Percentiles rank a stretch among this genome's conserved stretches.
These are phyloP conservation scores for Moricandia arvensis DNA, from an alignment of 345 rosid genomes.

Conservation along the genomic window DNA sequence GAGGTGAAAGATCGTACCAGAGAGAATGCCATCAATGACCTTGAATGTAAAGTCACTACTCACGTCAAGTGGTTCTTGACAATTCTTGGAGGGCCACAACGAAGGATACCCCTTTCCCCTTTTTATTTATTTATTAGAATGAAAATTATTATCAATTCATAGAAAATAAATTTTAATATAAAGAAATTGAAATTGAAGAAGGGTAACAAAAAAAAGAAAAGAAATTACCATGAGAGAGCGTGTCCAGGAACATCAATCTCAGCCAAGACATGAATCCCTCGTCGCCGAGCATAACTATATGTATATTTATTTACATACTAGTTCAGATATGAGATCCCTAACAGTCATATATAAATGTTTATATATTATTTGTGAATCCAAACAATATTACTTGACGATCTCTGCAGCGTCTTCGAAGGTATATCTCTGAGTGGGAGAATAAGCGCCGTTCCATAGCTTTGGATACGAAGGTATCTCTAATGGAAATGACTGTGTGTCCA, in stretches of 20 bases:
- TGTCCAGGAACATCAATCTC: slow-evolving; percentile 84
- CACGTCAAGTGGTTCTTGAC: slow-evolving; percentile 72
- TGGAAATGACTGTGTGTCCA: slow-evolving; percentile 67
- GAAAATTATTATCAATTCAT: background rate
- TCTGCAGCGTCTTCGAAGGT: slow-evolving; percentile 63
- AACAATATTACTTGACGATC: slow-evolving; percentile 43
- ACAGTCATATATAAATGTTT: background rate
- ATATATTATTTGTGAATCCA: background rate
- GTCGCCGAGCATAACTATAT: slow-evolving; percentile 54
- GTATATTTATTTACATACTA: background rate
- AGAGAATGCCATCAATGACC: slow-evolving; percentile 74
- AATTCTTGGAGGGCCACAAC: slow-evolving; percentile 72
- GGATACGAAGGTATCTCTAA: slow-evolving; percentile 75
- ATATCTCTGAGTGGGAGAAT: slow-evolving; percentile 55
- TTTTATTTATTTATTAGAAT: slow-evolving; percentile 20
- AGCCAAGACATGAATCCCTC: slow-evolving; percentile 66
- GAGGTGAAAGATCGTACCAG: slow-evolving; percentile 43
- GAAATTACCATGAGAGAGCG: slow-evolving; percentile 60
- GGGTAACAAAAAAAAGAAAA: background rate
- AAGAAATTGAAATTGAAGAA: background rate
- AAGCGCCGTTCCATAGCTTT: slow-evolving; percentile 72
- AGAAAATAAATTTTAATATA: background rate
- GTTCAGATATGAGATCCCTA: background rate
- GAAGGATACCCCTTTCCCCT: slow-evolving; percentile 71
- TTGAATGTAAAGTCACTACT: slow-evolving; percentile 65